Evolutionary conservation across 306 rosid species (phyloP).

Genomic region (Castanospermum australe): DNA sequence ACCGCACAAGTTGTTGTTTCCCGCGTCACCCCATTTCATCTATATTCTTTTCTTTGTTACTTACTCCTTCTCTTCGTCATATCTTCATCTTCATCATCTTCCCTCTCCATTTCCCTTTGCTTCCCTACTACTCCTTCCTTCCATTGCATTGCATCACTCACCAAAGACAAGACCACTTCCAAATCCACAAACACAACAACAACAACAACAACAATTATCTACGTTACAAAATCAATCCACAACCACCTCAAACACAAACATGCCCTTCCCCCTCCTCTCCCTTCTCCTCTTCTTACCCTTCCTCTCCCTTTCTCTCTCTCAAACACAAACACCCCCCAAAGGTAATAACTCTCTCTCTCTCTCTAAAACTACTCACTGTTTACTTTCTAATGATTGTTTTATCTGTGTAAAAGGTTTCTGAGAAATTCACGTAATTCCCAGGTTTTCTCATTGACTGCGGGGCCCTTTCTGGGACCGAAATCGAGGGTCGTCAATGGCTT

Average conservation of each 20-base stretch:
- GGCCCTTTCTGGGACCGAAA: conserved; percentile 22
- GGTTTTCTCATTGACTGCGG: conserved; percentile 67
- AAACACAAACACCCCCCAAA: conserved; percentile 40
- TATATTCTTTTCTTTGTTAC: conserved; percentile 45
- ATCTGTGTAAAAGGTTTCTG: background rate
- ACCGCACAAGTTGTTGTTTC: no score
- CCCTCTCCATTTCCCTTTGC: conserved; percentile 36
- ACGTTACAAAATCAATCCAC: background rate
- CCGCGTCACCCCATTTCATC: conserved; percentile 46
- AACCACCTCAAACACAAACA: conserved; percentile 17
- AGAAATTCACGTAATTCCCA: conserved; percentile 1
- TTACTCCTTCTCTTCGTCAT: conserved; percentile 24
- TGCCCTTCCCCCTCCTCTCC: conserved; percentile 41
- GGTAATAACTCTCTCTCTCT: conserved; percentile 29
- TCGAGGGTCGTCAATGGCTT: conserved; percentile 53
- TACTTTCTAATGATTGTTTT: background rate
- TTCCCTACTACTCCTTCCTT: conserved; percentile 18
- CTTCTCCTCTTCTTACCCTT: conserved; percentile 39
- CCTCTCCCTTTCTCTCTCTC: conserved; percentile 38
- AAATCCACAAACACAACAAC: background rate
- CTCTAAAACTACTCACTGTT: background rate
- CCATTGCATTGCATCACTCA: conserved; percentile 38
- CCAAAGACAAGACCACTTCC: conserved; percentile 49
- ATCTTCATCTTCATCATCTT: no score
- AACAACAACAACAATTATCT: background rate